Percentiles rank a stretch among this genome's conserved stretches.
phyloP scores from a whole-genome alignment of 257 asterid species.

The Solanum medicagineum region DNA sequence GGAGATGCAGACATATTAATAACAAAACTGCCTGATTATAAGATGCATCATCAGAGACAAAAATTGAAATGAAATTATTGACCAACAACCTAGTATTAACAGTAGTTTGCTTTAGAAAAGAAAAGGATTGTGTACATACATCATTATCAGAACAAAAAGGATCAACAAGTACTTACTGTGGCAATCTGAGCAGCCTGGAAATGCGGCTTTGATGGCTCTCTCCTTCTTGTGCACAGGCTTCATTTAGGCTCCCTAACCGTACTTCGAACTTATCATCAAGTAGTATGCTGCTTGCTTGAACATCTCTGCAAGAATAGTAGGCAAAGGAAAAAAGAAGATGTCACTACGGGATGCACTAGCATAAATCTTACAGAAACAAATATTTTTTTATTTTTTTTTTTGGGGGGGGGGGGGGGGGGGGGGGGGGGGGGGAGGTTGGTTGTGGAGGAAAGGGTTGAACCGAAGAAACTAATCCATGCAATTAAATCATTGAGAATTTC shows the following conservation, averaged over 20 bases:
- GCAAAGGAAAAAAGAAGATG: background rate
- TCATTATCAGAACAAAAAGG: background rate
- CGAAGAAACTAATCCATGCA: background rate
- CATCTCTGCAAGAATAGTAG: conserved; percentile 45
- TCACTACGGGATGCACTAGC: background rate
- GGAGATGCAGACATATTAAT: background rate
- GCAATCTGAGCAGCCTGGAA: conserved; percentile 66
- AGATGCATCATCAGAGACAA: background rate
- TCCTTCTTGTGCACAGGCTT: conserved; percentile 82
- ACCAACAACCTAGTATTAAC: background rate
- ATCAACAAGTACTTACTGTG: conserved; percentile 49
- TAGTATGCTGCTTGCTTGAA: conserved; percentile 95
- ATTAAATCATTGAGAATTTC: background rate
- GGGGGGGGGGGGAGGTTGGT: background rate
- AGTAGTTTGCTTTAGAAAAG: background rate
- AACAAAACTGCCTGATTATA: background rate
- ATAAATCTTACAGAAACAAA: background rate
- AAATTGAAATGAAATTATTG: background rate
- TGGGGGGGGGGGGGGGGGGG: background rate
- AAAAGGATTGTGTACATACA: background rate
- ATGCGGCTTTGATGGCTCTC: conserved; percentile 57
- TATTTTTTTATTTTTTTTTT: background rate
- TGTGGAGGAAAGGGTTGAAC: background rate
- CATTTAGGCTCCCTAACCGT: conserved; percentile 84
- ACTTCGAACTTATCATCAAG: conserved; percentile 96